Evolutionary conservation across 768 basidiomycete genomes (phyloP).

Genomic region (Mycena alexandri): DNA sequence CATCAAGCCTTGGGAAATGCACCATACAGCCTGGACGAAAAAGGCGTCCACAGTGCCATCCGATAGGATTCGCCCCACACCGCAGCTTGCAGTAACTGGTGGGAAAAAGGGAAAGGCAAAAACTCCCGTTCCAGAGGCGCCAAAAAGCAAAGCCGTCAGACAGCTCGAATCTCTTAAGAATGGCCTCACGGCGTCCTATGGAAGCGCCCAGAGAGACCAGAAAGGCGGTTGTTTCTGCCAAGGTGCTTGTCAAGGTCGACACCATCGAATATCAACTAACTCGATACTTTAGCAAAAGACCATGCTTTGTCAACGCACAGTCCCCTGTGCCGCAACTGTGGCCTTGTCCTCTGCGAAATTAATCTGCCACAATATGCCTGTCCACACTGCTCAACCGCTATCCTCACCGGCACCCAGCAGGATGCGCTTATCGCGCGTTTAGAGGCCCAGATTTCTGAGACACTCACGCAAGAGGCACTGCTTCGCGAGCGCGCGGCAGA

Average conservation of each 20-base stretch:
- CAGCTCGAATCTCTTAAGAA: slow-evolving; percentile 61
- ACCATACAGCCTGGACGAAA: slow-evolving; percentile 59
- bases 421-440: slow-evolving; percentile 57
- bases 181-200: slow-evolving; percentile 45
- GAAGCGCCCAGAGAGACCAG: slow-evolving; percentile 61
- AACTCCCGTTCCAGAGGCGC: slow-evolving; percentile 42
- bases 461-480: slow-evolving; percentile 61
- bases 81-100: slow-evolving; percentile 38
- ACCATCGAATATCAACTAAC: neutral
- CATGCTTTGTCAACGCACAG: slow-evolving; percentile 71
- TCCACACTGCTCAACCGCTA: slow-evolving; percentile 60
- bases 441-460: slow-evolving; percentile 57
- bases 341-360: slow-evolving; percentile 70
- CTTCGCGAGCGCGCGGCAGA: slow-evolving; percentile 60
- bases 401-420: slow-evolving; percentile 53
- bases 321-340: slow-evolving; percentile 69
- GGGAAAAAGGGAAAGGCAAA: slow-evolving; percentile 53
- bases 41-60: slow-evolving; percentile 64
- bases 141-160: slow-evolving; percentile 64
- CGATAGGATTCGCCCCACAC: slow-evolving; percentile 61
- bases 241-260: slow-evolving; percentile 52
- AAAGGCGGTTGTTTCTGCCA: slow-evolving; percentile 80
- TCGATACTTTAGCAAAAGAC: slow-evolving; percentile 57
- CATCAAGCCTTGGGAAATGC: too few relatives aligned
- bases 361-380: slow-evolving; percentile 69